These are phyloP conservation scores for Globisporangium alternatum DNA, from an alignment of 352 stramenopile species.

Conservation along the genomic window DNA sequence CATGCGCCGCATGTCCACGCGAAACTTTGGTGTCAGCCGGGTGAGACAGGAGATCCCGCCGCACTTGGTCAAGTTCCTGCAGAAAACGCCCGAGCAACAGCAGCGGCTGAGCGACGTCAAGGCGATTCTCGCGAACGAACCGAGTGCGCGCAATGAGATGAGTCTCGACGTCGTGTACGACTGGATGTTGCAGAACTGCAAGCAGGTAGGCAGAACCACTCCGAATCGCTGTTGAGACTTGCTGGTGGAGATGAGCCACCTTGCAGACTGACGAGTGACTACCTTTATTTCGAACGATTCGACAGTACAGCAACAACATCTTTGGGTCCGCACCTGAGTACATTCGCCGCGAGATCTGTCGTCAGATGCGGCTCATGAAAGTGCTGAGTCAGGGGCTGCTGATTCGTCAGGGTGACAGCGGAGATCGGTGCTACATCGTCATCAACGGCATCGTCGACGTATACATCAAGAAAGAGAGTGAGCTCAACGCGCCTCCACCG, in stretches of 20 bases:
- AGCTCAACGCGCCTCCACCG: slow-evolving; percentile 17
- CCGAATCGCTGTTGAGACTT: background rate
- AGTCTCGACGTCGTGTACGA: slow-evolving; percentile 70
- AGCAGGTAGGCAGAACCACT: slow-evolving; percentile 31
- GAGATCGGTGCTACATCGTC: slow-evolving; percentile 76
- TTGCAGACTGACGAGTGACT: background rate
- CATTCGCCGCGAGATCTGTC: slow-evolving; percentile 73
- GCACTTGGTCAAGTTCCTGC: slow-evolving; percentile 55
- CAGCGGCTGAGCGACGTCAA: slow-evolving; percentile 51
- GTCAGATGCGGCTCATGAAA: slow-evolving; percentile 71
- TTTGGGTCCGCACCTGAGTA: slow-evolving; percentile 73
- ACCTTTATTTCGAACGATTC: background rate
- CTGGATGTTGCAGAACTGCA: slow-evolving; percentile 82
- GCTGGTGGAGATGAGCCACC: background rate
- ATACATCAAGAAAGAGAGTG: slow-evolving; percentile 59
- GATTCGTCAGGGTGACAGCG: slow-evolving; percentile 70
- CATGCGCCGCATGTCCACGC: background rate
- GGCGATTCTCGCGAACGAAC: slow-evolving; percentile 47
- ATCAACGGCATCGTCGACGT: slow-evolving; percentile 74
- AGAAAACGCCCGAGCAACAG: slow-evolving; percentile 53
- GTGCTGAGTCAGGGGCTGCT: slow-evolving; percentile 47
- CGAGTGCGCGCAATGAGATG: slow-evolving; percentile 50
- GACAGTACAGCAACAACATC: slow-evolving; percentile 77
- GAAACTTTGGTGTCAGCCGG: background rate
- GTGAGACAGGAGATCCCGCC: slow-evolving; percentile 34